Percentiles rank a stretch among this genome's conserved stretches.
Evolutionary conservation across 129 eudicot genomes (phyloP).

Genomic region (Helianthus annuus): HanXRQr2.0-SUNRISE NC_035447.2:65917697-65918196

Average conservation of each 20-base stretch:
- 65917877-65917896: not conserved
- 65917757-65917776: not conserved
- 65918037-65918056: conserved; percentile 4
- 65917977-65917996: not conserved
- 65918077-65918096: conserved; percentile 63
- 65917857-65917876: not conserved
- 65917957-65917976: not conserved
- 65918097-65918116: conserved; percentile 77
- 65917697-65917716: not conserved
- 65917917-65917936: conserved; percentile 11
- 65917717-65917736: not conserved
- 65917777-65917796: not conserved
- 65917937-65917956: conserved; percentile 10
- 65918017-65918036: conserved; percentile 3
- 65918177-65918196: conserved; percentile 78
- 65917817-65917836: not conserved
- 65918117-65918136: conserved; percentile 62
- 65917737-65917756: not conserved
- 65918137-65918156: conserved; percentile 73
- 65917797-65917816: not conserved
- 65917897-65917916: not conserved
- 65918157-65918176: conserved; percentile 65
- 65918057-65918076: conserved; percentile 8
- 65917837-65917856: not conserved
- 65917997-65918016: conserved; percentile 6